A percentile compares a stretch with the other conserved stretches of the same genome.
Evolutionary conservation across 208 protist genomes (phyloP).

Genomic region (Balamuthia mandrillaris): DNA sequence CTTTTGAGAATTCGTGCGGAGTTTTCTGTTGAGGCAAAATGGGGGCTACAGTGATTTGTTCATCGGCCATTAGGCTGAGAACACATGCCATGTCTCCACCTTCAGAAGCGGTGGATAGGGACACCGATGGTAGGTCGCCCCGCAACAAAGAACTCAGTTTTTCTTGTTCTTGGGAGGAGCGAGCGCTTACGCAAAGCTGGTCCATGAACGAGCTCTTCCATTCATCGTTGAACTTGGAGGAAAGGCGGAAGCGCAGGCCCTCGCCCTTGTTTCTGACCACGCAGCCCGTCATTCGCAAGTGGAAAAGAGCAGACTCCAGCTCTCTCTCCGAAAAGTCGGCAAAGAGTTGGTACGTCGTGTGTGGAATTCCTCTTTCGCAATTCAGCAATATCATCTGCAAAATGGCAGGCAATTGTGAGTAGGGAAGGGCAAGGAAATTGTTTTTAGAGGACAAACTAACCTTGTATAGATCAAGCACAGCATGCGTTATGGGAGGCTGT

Average conservation of each 20-base stretch:
- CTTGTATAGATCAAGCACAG: neutral
- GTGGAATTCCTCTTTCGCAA: neutral
- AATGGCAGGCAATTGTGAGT: no score
- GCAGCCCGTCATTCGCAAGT: neutral
- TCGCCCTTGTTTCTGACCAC: neutral
- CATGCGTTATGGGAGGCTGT: neutral
- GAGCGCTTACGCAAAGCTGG: no score
- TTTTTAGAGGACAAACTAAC: neutral
- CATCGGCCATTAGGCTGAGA: no score
- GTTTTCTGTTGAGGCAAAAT: no score
- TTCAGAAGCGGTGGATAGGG: no score
- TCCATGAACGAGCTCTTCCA: no score
- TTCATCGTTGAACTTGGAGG: neutral
- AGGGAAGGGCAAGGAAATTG: neutral
- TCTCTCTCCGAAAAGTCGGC: neutral
- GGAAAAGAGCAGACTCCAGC: neutral
- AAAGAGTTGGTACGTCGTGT: neutral
- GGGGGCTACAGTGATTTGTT: no score
- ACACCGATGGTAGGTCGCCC: no score
- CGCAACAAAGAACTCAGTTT: no score
- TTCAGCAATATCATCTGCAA: neutral
- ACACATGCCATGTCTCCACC: no score
- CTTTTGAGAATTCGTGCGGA: no score
- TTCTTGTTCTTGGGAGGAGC: no score
- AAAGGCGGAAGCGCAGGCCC: conserved; percentile 1